Conservation (phyloP, 805 yeast genomes). For the Candida peoriensis region DNA sequence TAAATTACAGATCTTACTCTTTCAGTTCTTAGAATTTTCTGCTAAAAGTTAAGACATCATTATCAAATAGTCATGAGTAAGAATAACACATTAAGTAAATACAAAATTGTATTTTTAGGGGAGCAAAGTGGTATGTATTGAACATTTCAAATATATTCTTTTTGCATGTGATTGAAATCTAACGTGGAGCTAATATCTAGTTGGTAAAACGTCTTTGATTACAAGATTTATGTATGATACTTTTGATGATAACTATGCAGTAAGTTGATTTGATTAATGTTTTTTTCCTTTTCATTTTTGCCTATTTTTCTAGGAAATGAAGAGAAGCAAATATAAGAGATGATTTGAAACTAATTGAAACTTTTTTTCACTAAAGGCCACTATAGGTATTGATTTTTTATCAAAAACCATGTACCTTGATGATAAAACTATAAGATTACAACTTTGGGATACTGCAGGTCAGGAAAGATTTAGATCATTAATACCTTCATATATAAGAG, state of each 20-base stretch:
- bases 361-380: conserved; percentile 63
- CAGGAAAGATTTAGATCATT: conserved; percentile 93
- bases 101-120: conserved; percentile 93
- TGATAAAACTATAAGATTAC: conserved; percentile 91
- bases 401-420: conserved; percentile 94
- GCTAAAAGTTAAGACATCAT: too few species aligned
- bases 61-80: conserved; percentile 22
- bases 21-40: too few species aligned
- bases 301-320: too few species aligned
- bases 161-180: too few species aligned
- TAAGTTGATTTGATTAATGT: conserved; percentile 12
- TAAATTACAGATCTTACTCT: too few species aligned
- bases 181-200: too few species aligned
- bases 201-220: conserved; percentile 92
- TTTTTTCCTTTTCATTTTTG: conserved; percentile 1
- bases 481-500: conserved; percentile 93
- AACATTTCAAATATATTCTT: conserved; percentile 45
- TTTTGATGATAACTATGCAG: conserved; percentile 88
- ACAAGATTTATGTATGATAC: conserved; percentile 98
- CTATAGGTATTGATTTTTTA: conserved; percentile 93
- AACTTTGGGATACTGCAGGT: conserved; percentile 97
- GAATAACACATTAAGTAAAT: conserved; percentile 43
- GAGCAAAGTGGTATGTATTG: conserved; percentile 49
- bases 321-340: not conserved
- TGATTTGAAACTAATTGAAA: not conserved